A percentile compares a stretch with the other conserved stretches of the same genome.
Conservation (phyloP, 2,329 filamentous ascomycete species). For the Trichoderma semiorbis region DNA sequence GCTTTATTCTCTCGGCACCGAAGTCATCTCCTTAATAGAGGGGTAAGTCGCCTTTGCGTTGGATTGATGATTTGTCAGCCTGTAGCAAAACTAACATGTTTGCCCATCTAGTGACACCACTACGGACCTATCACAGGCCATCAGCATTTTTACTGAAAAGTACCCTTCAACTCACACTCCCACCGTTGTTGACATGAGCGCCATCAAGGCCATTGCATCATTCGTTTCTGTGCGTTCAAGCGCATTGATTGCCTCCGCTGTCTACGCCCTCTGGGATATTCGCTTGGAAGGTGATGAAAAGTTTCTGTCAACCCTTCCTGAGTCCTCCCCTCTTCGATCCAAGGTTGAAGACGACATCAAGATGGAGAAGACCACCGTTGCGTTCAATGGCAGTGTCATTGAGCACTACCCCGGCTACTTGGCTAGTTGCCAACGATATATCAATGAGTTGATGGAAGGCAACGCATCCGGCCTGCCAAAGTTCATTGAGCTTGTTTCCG, state of each 20-base stretch:
- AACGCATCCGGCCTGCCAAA: constrained; percentile 35
- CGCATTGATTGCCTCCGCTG: constrained; percentile 55
- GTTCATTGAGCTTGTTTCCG: constrained; percentile 61
- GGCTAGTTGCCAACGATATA: constrained; percentile 56
- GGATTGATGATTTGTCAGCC: not conserved
- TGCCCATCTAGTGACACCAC: constrained; percentile 41
- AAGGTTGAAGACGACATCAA: constrained; percentile 51
- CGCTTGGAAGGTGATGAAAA: constrained; percentile 46
- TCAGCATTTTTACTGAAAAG: constrained; percentile 45
- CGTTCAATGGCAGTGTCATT: constrained; percentile 76
- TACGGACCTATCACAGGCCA: constrained; percentile 41
- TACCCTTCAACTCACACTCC: constrained; percentile 46
- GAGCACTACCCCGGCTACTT: constrained; percentile 73
- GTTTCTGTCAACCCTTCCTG: constrained; percentile 30
- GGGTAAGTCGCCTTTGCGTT: constrained; percentile 41
- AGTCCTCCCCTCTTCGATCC: constrained; percentile 34
- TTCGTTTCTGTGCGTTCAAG: constrained; percentile 57
- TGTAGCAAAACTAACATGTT: constrained; percentile 23
- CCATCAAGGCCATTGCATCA: constrained; percentile 51
- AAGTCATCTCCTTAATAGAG: constrained; percentile 56
- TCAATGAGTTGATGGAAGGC: constrained; percentile 55
- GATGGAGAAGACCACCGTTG: constrained; percentile 55
- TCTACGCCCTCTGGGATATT: constrained; percentile 58
- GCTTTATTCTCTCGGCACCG: constrained; percentile 58
- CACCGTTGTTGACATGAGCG: constrained; percentile 46